Percentiles rank a stretch among this genome's conserved stretches.
phyloP scores from a whole-genome alignment of 169 alveolate species.

The Cystoisospora suis region DNA sequence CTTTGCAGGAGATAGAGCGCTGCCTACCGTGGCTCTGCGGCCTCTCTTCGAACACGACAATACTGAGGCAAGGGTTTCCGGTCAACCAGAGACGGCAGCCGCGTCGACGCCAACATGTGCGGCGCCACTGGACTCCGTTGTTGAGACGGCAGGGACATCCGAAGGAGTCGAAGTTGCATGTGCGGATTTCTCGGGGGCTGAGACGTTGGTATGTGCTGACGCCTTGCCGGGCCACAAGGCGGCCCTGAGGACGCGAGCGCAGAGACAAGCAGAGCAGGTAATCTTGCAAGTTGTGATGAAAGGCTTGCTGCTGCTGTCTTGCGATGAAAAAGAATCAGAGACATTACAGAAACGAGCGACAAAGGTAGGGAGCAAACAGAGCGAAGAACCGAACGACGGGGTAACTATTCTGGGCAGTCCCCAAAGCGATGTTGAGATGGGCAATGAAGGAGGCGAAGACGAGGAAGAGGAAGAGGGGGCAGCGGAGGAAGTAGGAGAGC shows the following conservation, averaged over 20 bases:
- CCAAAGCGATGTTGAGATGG: not conserved
- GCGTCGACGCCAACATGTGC: not conserved
- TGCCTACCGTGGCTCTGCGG: slow-evolving; percentile 5
- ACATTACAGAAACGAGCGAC: not conserved
- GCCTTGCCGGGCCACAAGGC: slow-evolving; percentile 39
- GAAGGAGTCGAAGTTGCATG: not conserved
- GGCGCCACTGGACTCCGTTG: not conserved
- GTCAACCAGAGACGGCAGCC: not conserved
- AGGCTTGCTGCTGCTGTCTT: slow-evolving; percentile 54
- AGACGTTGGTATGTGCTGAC: slow-evolving; percentile 38
- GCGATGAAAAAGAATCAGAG: slow-evolving; percentile 54
- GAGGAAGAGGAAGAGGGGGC: not conserved
- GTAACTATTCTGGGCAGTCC: not conserved
- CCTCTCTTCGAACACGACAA: not conserved
- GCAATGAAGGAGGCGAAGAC: not conserved
- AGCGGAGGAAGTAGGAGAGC: slow-evolving; percentile 1
- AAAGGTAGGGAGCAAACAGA: not conserved
- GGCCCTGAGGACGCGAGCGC: slow-evolving; percentile 43
- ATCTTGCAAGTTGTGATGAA: slow-evolving; percentile 49
- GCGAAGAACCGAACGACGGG: not conserved
- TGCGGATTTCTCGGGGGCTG: slow-evolving; percentile 35
- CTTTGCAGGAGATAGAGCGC: slow-evolving; percentile 6
- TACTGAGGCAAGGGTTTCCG: too few relatives aligned
- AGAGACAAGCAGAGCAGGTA: slow-evolving; percentile 54
- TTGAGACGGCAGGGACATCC: not conserved